Evolutionary conservation across 352 stramenopile genomes (phyloP).

Genomic region (Phytophthora pistaciae): DNA sequence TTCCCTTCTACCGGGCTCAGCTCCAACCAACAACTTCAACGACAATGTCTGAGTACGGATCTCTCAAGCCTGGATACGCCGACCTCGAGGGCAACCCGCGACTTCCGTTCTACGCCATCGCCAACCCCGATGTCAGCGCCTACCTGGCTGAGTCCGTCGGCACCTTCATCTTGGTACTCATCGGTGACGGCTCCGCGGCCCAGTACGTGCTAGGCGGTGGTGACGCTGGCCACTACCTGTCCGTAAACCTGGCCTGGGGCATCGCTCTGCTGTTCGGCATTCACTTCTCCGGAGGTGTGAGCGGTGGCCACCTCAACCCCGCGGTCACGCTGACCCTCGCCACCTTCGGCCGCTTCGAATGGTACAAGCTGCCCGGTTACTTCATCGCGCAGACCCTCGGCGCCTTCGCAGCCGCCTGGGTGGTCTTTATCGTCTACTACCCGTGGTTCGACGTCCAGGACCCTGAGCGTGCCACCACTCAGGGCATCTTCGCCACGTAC

Average conservation of each 20-base stretch:
- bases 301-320: constrained; percentile 71
- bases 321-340: constrained; percentile 61
- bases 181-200: constrained; percentile 63
- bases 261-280: constrained; percentile 70
- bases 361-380: constrained; percentile 63
- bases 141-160: constrained; percentile 69
- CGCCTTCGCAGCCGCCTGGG: constrained; percentile 47
- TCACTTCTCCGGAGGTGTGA: constrained; percentile 59
- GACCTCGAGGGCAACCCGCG: constrained; percentile 39
- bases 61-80: constrained; percentile 35
- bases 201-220: constrained; percentile 57
- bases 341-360: constrained; percentile 51
- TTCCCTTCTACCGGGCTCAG: constrained; percentile 13
- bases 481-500: constrained; percentile 57
- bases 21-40: constrained; percentile 9
- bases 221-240: constrained; percentile 54
- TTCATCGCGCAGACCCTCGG: constrained; percentile 53
- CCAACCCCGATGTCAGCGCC: constrained; percentile 49
- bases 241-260: constrained; percentile 64
- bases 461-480: constrained; percentile 40
- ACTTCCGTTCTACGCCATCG: constrained; percentile 38
- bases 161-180: constrained; percentile 70
- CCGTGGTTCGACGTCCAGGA: constrained; percentile 55
- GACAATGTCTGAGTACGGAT: constrained; percentile 48
- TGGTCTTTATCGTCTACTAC: constrained; percentile 68